Base-by-base conservation (phyloP, 2,329 filamentous ascomycete species). In the Balansia obtecta region DNA sequence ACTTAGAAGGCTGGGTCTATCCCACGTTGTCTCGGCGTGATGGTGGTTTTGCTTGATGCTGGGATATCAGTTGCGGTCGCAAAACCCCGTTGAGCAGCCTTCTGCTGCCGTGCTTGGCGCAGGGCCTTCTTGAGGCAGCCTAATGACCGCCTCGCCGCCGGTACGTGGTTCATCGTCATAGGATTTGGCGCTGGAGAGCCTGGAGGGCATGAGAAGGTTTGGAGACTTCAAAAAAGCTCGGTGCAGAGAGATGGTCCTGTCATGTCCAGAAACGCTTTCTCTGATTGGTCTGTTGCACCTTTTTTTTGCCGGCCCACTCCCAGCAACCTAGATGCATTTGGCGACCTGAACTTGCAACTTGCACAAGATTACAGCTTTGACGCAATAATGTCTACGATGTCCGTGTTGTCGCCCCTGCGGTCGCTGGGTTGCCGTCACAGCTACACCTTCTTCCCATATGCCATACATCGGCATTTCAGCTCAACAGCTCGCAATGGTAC, bases 111-210 rank as follows among this genome's bases (percentile, higher is more conserved):
- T 45, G 75, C 68, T 61, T 78, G 74, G 55, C 82, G 74, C 58
- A 88, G 63, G 38, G 79, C 69, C 32, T 78, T 71, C 68, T 85
- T 86, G 64, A 86, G 79, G 68, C 80, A 83, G 73, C 80, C 79
- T 62, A 86, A 68, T 54, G 85, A 84, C 77, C 85, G 81, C 68
- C 78, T 69, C 61, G 75, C 61, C 61, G 75, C 61, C 53, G 76
- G 68, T 56, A 78, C 72, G 57, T 77, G 74, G 75, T 87, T 88
- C 73, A 75, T 79, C 56, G 61, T 69, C 60, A 53, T 53, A 53
- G 43, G 20, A 46, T n/a, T 18, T 53, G 40, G 56, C 55, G 49
- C 54, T 45, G 56, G 50, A 22, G 41, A 33, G 2, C 18, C 38
- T 37, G 4, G 27, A 16, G 10, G 5, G 27, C 37, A n/a, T 33